Base-by-base conservation (phyloP, 768 basidiomycete species). In the Grammothele lineata region DNA sequence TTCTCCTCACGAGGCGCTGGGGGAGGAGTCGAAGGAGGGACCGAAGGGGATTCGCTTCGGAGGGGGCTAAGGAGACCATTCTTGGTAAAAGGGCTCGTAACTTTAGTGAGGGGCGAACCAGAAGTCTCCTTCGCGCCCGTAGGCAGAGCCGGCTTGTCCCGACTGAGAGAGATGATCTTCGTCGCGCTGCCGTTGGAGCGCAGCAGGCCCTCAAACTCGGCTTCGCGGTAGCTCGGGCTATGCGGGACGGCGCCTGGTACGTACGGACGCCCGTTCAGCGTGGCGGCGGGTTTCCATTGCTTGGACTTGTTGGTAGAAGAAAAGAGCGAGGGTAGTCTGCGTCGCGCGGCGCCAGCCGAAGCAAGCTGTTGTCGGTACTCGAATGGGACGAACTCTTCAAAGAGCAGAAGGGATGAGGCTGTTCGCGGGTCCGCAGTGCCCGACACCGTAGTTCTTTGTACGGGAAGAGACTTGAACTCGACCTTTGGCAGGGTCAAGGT, bases 361-460 rank as follows among this genome's bases (percentile, higher is more conserved):
- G 67, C 79, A 5, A 94, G 74, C 55, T 89, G 83, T 37, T 87
- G 81, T 4, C 88, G 74, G 58, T 92, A 92, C 61, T 92, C 93
- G 32, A 79, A 68, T 0, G 94, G 95, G 3, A 99, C 92, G 45
- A 91, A 88, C 65, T 98, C 96, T 66, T 99, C 93, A 54, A 92
- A 94, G 5, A 97, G 68, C 43, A 96, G 77, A 39, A 91, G 77
- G 0, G 82, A 76, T 0, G 80, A 73, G 0, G 81, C 70, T 1
- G 78, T 85, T n/a, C 92, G 76, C 0, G 89, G 89, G 60, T 93
- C 89, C 2, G 57, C 51, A 4, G 61, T 61, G 1, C 65, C 66
- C 1, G 65, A 57, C 9, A 50, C 49, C 2, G 62, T 59, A 1
- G 57, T 37, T 23, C 58, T 57, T 3, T 61, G 17, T 53, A 75